A percentile compares a stretch with the other conserved stretches of the same genome.
These are phyloP conservation scores for Candida ficus DNA, from an alignment of 805 yeast genomes.

Conservation along the genomic window DNA sequence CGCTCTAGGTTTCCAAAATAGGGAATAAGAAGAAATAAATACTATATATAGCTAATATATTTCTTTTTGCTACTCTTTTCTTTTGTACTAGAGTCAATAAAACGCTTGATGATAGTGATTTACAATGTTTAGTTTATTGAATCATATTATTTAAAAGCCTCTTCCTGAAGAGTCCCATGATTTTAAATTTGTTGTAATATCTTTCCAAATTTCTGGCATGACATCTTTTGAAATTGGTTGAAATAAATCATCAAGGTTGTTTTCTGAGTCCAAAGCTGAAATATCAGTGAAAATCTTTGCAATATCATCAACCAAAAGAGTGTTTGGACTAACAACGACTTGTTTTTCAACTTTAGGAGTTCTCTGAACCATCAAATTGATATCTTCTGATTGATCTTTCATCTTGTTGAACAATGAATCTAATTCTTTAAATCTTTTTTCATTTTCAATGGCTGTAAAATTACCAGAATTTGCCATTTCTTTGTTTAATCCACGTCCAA, in stretches of 20 bases:
- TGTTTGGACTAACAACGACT: conserved; percentile 15
- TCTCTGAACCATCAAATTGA: not conserved
- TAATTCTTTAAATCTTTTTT: conserved; percentile 23
- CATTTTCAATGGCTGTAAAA: conserved; percentile 29
- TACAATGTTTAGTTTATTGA: too few relatives aligned
- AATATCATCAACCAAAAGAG: conserved; percentile 17
- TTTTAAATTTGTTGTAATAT: conserved; percentile 16
- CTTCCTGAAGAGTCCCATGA: conserved; percentile 21
- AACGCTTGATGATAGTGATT: too few relatives aligned
- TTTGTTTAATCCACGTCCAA: conserved; percentile 23
- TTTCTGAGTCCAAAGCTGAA: conserved; percentile 7
- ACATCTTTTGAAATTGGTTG: conserved; percentile 18
- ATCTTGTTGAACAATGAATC: conserved; percentile 19
- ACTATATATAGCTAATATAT: too few relatives aligned
- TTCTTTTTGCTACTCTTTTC: too few relatives aligned
- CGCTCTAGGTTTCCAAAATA: too few relatives aligned
- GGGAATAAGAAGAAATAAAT: too few relatives aligned
- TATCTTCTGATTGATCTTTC: conserved; percentile 7
- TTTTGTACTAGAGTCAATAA: too few relatives aligned
- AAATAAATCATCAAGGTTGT: conserved; percentile 10
- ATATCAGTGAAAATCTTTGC: conserved; percentile 16
- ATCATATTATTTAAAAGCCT: not conserved
- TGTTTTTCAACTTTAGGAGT: not conserved
- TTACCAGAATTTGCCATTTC: conserved; percentile 27
- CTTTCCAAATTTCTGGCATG: conserved; percentile 20